Evolutionary conservation across 1,284 basidiomycete species (phyloP).

Genomic region (Ustilago shanxiensis): DNA sequence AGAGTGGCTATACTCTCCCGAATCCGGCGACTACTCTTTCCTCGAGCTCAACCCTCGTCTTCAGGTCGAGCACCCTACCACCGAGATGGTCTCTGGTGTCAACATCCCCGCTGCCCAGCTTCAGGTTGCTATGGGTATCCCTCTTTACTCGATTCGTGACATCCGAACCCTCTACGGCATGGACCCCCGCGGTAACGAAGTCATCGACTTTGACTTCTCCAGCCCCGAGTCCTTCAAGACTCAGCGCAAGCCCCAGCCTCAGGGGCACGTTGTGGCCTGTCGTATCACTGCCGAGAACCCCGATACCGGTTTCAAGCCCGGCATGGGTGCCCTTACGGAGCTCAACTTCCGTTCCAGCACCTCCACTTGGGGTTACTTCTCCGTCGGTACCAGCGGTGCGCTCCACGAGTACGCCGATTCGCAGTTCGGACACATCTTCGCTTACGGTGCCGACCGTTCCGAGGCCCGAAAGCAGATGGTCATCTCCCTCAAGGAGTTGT

Average conservation of each 20-base stretch:
- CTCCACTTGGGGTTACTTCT: constrained; percentile 92
- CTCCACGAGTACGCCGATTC: constrained; percentile 91
- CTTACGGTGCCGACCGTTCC: constrained; percentile 94
- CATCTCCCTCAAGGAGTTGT: constrained; percentile 96
- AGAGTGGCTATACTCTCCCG: constrained; percentile 96
- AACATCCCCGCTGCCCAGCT: constrained; percentile 98
- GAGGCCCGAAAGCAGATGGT: constrained; percentile 99
- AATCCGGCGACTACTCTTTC: constrained; percentile 95
- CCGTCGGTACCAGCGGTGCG: constrained; percentile 92
- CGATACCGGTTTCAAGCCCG: constrained; percentile 99
- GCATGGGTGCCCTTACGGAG: constrained; percentile 94
- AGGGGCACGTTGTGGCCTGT: constrained; percentile 98
- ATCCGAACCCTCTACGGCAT: constrained; percentile 93
- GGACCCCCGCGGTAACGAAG: constrained; percentile 59
- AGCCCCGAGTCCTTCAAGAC: constrained; percentile 83
- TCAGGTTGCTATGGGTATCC: constrained; percentile 98
- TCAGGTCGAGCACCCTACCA: constrained; percentile 96
- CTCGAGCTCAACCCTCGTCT: constrained; percentile 99
- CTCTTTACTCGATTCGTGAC: constrained; percentile 93
- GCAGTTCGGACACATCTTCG: constrained; percentile 96
- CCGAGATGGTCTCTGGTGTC: constrained; percentile 99
- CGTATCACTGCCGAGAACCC: constrained; percentile 99
- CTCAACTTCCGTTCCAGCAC: constrained; percentile 99
- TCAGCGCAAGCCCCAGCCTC: constrained; percentile 94
- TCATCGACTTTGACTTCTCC: constrained; percentile 87